Percentiles rank a stretch among this genome's conserved stretches.
phyloP scores from a whole-genome alignment of 2,329 filamentous ascomycete genomes.

The Hymenoscyphus scutula region DNA sequence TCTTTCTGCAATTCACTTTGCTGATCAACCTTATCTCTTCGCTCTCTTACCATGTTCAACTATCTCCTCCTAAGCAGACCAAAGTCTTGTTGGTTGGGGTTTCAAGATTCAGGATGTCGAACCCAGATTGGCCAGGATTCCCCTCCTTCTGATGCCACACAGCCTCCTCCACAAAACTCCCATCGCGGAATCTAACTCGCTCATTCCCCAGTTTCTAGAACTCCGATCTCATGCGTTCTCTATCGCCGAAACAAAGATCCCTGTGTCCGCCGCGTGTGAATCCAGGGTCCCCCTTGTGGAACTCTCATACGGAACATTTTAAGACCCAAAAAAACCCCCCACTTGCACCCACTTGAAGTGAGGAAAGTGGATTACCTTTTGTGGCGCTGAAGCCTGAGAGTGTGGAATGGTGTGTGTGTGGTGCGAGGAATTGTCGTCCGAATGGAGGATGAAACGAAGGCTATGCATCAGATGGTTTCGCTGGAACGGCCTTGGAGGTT shows the following conservation, averaged over 20 bases:
- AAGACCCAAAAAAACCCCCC: too few relatives aligned
- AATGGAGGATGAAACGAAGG: slow-evolving; percentile 1
- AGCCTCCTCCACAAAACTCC: neutral
- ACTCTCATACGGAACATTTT: neutral
- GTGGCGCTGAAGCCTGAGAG: too few relatives aligned
- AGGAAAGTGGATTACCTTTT: too few relatives aligned
- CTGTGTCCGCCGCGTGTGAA: neutral
- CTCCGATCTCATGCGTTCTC: neutral
- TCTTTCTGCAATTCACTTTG: neutral
- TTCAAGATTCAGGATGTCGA: too few relatives aligned
- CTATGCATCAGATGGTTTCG: slow-evolving; percentile 5
- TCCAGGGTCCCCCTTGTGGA: neutral
- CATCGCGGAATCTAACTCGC: neutral
- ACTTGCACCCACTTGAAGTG: too few relatives aligned
- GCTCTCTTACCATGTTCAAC: neutral
- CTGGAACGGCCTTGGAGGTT: neutral
- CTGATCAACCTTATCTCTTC: neutral
- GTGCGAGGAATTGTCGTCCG: slow-evolving; percentile 1
- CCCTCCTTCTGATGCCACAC: neutral
- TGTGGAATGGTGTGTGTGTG: neutral
- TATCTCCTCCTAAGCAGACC: too few relatives aligned
- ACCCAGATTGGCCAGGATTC: neutral
- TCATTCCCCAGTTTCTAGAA: neutral
- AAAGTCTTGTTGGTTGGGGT: too few relatives aligned
- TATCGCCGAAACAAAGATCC: slow-evolving; percentile 1